A percentile compares a stretch with the other conserved stretches of the same genome.
phyloP scores from a whole-genome alignment of 192 early-diverging fungal genomes.

The Linderina pennispora region DNA sequence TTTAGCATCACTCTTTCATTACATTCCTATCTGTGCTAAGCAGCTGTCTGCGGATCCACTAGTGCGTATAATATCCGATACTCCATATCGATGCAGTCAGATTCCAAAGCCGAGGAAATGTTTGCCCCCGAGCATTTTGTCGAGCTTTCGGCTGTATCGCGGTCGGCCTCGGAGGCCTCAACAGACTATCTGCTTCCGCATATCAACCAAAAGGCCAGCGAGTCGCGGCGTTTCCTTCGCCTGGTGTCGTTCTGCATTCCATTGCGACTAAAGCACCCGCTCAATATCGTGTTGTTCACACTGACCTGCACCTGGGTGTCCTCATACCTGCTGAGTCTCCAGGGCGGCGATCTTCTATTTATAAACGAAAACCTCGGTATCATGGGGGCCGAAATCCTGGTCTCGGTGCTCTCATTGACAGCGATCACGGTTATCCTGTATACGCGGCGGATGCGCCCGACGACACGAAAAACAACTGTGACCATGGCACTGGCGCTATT shows the following conservation, averaged over 20 bases:
- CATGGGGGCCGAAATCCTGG: slow-evolving; percentile 21
- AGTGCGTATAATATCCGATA: too few relatives aligned
- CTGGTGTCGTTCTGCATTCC: neutral
- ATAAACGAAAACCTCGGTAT: slow-evolving; percentile 34
- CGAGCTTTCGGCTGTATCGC: neutral
- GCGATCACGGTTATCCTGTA: slow-evolving; percentile 13
- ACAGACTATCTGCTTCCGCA: neutral
- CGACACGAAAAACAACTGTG: slow-evolving; percentile 6
- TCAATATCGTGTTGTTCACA: slow-evolving; percentile 1
- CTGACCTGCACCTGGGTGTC: slow-evolving; percentile 1
- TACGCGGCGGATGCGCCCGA: slow-evolving; percentile 11
- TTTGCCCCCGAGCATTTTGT: neutral
- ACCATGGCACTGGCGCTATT: slow-evolving; percentile 7
- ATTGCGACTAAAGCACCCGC: neutral
- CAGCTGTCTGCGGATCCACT: too few relatives aligned
- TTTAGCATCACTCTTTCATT: too few relatives aligned
- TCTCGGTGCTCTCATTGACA: slow-evolving; percentile 31
- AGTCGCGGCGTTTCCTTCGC: neutral
- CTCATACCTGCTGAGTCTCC: slow-evolving; percentile 1
- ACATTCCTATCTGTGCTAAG: too few relatives aligned
- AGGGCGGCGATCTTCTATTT: slow-evolving; percentile 35
- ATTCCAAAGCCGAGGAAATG: too few relatives aligned
- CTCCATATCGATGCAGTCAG: too few relatives aligned
- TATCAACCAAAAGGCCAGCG: neutral
- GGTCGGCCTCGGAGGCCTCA: neutral